These are phyloP conservation scores for Raffaelea ambrosiae DNA, from an alignment of 2,329 filamentous ascomycete species.

Conservation along the genomic window DNA sequence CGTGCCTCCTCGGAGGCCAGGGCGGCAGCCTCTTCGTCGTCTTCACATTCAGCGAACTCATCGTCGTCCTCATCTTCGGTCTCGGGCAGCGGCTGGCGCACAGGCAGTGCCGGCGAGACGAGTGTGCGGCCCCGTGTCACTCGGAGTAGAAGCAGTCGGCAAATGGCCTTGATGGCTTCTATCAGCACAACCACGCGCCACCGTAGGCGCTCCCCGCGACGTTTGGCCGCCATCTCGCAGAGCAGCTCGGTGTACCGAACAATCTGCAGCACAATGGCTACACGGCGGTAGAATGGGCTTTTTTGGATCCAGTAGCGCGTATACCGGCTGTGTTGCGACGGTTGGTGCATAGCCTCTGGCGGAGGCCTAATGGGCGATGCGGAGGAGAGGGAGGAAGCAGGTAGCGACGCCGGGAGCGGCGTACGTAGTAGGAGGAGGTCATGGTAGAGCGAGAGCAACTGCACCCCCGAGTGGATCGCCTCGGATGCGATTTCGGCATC, in stretches of 20 bases:
- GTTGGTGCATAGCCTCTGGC: constrained; percentile 4
- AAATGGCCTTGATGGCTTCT: constrained; percentile 79
- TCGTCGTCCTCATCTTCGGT: constrained; percentile 43
- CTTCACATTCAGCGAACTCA: constrained; percentile 40
- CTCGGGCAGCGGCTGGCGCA: constrained; percentile 69
- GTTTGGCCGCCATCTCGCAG: constrained; percentile 95
- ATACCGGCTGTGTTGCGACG: constrained; percentile 49
- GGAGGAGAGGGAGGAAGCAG: not conserved
- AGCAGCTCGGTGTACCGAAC: constrained; percentile 91
- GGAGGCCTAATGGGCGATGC: constrained; percentile 37
- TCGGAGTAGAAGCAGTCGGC: constrained; percentile 68
- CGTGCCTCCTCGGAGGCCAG: constrained; percentile 34
- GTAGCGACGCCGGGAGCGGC: not conserved
- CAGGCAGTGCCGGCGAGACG: constrained; percentile 74
- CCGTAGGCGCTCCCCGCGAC: constrained; percentile 67
- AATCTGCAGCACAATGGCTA: constrained; percentile 77
- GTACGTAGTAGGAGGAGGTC: constrained; percentile 67
- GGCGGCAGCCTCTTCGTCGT: constrained; percentile 18
- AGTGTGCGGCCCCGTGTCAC: constrained; percentile 77
- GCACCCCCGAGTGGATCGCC: constrained; percentile 79
- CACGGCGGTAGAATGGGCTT: constrained; percentile 64
- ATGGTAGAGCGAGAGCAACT: constrained; percentile 87
- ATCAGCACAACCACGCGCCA: constrained; percentile 84
- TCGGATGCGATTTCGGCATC: constrained; percentile 95
- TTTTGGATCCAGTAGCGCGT: constrained; percentile 58